Evolutionary conservation across 2,329 filamentous ascomycete species (phyloP), one percentile per base, ranked within the genome.

Genomic region (Sarocladium oryzae): DNA sequence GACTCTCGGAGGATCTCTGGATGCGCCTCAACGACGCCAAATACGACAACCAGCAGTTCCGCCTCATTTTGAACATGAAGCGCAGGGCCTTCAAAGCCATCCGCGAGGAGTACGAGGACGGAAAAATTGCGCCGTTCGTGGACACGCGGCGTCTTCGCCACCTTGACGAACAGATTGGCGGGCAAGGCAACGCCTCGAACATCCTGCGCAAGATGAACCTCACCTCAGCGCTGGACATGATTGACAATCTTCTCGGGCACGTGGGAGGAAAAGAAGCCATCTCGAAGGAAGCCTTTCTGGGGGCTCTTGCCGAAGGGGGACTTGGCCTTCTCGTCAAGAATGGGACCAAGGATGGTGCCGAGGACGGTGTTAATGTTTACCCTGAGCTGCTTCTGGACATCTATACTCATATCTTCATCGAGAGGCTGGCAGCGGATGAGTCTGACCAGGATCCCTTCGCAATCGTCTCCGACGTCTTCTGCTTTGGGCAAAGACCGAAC

Each of bases 371-470:
- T 53, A 58, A 24, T 28, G 59, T 43, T 28, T 53, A 3, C 3
- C 46, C 46, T 7, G 4, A 49, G 10, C 23, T 67, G 7, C 64
- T 64, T 2, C 56, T 74, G 21, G 57, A 65, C 3, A 63, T 74
- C 23, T 69, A 71, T 38, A 71, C 68, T 0, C 63, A 64, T 46
- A 56, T 59, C 33, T 56, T 66, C 38, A 63, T 74, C 18, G 60
- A 64, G 37, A 41, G 32, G 2, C 52, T 69, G 2, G 58, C 58
- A 5, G 40, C 23, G 1, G 41, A 49, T 5, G 48, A 41, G 28
- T 2, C 52, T 60, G 4, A 52, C 28, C 3, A 51, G n/a, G 4
- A 59, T 30, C 52, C 56, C 15, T 53, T 51, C 4, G 51, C 56
- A 2, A 49, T 58, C 10, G 59, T 68, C 23, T 63, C 61, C 16